phyloP scores from a whole-genome alignment of 805 yeast genomes.

The Saccharomycopsis babjevae region DNA sequence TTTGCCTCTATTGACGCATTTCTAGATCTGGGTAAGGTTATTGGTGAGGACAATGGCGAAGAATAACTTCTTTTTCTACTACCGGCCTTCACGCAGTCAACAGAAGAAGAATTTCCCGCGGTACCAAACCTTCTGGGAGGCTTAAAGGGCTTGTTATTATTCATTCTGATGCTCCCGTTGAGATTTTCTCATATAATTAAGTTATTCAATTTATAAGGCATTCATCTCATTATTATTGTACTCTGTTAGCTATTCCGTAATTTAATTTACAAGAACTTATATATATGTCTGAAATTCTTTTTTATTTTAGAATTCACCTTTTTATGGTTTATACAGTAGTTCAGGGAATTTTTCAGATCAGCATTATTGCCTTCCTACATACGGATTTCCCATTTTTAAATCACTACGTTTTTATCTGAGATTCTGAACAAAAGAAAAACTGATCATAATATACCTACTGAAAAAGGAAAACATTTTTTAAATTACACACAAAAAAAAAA shows the following conservation, averaged over 20 bases:
- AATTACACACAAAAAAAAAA: too few species aligned
- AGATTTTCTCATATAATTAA: neutral
- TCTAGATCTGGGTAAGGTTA: neutral
- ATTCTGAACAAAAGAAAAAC: too few species aligned
- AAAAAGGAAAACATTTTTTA: too few species aligned
- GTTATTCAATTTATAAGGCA: neutral
- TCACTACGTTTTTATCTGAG: too few species aligned
- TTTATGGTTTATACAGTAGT: neutral
- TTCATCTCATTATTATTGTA: neutral
- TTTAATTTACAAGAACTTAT: too few species aligned
- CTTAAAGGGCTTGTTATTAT: neutral
- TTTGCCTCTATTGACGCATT: neutral
- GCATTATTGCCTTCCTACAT: too few species aligned
- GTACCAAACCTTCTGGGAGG: neutral
- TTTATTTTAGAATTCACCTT: neutral
- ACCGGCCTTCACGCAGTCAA: neutral
- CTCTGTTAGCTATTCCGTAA: too few species aligned
- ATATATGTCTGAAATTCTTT: too few species aligned
- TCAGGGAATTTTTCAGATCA: too few species aligned
- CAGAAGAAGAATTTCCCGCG: neutral
- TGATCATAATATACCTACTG: too few species aligned
- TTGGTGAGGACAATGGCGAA: neutral
- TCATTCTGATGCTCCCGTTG: neutral
- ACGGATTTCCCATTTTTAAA: too few species aligned
- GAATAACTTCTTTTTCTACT: neutral